Base-by-base conservation (phyloP, 1,284 basidiomycete genomes). In the Earliella scabrosa region DNA sequence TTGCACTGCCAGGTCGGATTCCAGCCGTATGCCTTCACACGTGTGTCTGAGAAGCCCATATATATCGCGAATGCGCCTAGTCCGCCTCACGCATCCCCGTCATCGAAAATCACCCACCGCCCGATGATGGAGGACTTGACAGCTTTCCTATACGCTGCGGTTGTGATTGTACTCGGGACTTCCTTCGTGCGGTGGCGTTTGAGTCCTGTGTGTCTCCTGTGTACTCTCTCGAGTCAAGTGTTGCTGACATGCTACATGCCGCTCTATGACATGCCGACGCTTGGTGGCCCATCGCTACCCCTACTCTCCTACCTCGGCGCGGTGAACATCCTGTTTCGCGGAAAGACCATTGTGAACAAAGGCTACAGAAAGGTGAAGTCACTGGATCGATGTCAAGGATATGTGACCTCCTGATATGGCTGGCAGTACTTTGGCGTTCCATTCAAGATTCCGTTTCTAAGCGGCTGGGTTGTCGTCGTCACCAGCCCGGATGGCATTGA, bases 301-400 rank as follows among this genome's bases (percentile, higher is more conserved):
- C 43, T 78, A 24, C 55, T 73, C 4, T 77, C 76, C n/a, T 78
- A 72, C 60, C 60, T 68, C 31, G 69, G 73, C 4, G 66, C 67
- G 4, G 54, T 58, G 27, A 63, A 63, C 24, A 75, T 68, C 53
- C 51, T 75, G 34, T 46, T 58, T 10, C 58, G 74, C 60, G 71
- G 71, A 4, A 64, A 60, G 35, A 58, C 58, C 21, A 68, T 77
- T 62, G 56, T 77, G 4, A 66, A 75, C 47, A 66, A 74, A 53
- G 76, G 75, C 4, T 77, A 77, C 54, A 66, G 68, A 13, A 68
- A 68, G 57, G 75, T 75, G 23, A 27, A n/a, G n/a, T n/a, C n/a
- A n/a, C n/a, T n/a, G n/a, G n/a, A n/a, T n/a, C n/a, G n/a, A n/a
- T n/a, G n/a, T n/a, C n/a, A n/a, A n/a, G n/a, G n/a, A n/a, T n/a